Evolutionary conservation across 2,329 filamentous ascomycete species (phyloP), one percentile per base, ranked within the genome.

Genomic region (Cladosporium sp.): DNA sequence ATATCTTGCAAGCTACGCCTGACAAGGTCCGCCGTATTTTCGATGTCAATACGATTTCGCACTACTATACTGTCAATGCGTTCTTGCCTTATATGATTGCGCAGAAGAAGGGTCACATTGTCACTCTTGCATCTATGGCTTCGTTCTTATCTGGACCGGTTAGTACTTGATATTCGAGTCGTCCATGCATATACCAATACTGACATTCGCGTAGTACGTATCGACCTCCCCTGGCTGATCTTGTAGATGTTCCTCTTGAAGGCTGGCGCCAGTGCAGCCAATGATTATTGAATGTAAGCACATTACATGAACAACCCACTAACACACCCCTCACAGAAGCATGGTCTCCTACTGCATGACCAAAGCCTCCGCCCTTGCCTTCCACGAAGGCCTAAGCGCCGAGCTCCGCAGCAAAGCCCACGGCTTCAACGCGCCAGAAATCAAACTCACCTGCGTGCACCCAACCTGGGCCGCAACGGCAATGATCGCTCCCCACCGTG

Each of bases 61-160:
- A 85, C 70, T 85, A 81, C 73, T 78, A 79, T 65, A 82, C 79
- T 65, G 79, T 83, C 11, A 78, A 81, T 60, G 82, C 83, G 67
- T 85, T 86, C 73, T 69, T 86, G 34, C 84, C 84, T 0, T 75
- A 76, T 58, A 86, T 86, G 83, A 70, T 85, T 25, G 70, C 71
- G 53, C 74, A 76, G 21, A 81, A 84, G 68, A 84, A 85, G 68
- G 86, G 85, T 2, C 85, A 87, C 67, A 77, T 88, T 32, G 78
- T 88, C 13, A 85, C 84, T 0, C 78, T 88, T 16, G 84, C 85
- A 2, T 84, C 81, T 65, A 77, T 82, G 70, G 83, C 83, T 11
- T 82, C 81, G 39, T 86, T 83, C 69, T 65, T 84, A 18, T 43
- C 60, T 8, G 60, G 32, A 18, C 49, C 60, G 60, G 59, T 62